Conservation (phyloP, 2,329 filamentous ascomycete species). For the Ceratocystis albifundus region DNA sequence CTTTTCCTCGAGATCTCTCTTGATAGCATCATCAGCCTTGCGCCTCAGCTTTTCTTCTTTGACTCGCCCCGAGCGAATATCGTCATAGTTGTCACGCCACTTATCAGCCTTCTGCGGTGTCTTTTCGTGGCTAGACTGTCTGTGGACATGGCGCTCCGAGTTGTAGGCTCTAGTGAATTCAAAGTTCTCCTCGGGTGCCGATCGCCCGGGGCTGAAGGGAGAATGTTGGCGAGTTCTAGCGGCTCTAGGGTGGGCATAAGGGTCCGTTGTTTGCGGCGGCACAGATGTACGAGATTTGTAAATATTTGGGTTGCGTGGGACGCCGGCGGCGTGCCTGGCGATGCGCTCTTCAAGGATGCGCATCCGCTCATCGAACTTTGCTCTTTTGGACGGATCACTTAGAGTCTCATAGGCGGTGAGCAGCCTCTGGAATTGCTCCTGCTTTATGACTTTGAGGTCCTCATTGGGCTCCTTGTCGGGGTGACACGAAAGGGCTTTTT, state of each 20-base stretch:
- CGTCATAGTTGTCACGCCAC: constrained; percentile 16
- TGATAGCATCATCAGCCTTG: constrained; percentile 28
- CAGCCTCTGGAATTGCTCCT: constrained; percentile 81
- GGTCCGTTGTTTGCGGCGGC: neutral
- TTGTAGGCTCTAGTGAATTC: neutral
- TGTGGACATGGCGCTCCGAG: constrained; percentile 1
- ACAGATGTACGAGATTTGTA: constrained; percentile 25
- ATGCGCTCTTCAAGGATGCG: constrained; percentile 34
- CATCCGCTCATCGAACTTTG: constrained; percentile 66
- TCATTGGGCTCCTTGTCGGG: constrained; percentile 83
- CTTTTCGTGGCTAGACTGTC: constrained; percentile 14
- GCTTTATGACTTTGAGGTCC: constrained; percentile 61
- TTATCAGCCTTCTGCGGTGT: constrained; percentile 7
- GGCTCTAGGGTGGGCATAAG: neutral
- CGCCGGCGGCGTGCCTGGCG: constrained; percentile 30
- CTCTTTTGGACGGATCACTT: constrained; percentile 59
- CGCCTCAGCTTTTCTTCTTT: constrained; percentile 31
- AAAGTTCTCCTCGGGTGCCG: neutral
- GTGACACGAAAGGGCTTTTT: constrained; percentile 77
- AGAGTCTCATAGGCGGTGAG: constrained; percentile 89
- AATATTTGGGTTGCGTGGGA: constrained; percentile 29
- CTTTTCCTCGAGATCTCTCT: constrained; percentile 32
- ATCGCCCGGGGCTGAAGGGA: constrained; percentile 4
- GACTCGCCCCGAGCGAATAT: constrained; percentile 27
- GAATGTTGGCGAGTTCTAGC: constrained; percentile 4